Evolutionary conservation across 805 yeast species (phyloP).

Genomic region (Peterozyma xylosa): DNA sequence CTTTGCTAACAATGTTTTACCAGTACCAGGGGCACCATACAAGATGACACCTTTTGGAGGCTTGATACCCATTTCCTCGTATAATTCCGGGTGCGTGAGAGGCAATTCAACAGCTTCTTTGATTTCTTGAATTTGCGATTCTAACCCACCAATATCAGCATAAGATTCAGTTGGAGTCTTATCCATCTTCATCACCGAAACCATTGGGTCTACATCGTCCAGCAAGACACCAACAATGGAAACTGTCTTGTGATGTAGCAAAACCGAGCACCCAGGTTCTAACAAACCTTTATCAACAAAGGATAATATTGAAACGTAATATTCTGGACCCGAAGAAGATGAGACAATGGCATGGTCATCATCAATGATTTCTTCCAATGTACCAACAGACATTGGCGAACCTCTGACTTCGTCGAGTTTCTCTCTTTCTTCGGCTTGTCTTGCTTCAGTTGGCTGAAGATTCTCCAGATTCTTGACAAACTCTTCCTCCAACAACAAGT

Average conservation of each 20-base stretch:
- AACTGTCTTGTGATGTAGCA: slow-evolving; percentile 92
- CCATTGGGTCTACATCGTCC: slow-evolving; percentile 98
- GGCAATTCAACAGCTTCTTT: slow-evolving; percentile 97
- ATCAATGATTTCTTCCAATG: slow-evolving; percentile 93
- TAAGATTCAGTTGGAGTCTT: slow-evolving; percentile 96
- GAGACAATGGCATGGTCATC: slow-evolving; percentile 99
- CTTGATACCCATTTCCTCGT: slow-evolving; percentile 97
- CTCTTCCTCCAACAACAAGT: slow-evolving; percentile 88
- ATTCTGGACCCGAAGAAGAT: slow-evolving; percentile 93
- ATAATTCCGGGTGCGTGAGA: slow-evolving; percentile 90
- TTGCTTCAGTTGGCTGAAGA: slow-evolving; percentile 92
- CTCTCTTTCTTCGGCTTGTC: slow-evolving; percentile 92
- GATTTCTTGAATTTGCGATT: slow-evolving; percentile 92
- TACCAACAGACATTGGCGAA: slow-evolving; percentile 92
- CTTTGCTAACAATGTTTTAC: slow-evolving; percentile 90
- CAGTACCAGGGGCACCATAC: slow-evolving; percentile 98
- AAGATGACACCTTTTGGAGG: slow-evolving; percentile 97
- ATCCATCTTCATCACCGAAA: slow-evolving; percentile 94
- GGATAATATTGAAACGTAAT: slow-evolving; percentile 90
- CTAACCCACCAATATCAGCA: slow-evolving; percentile 96
- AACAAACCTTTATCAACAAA: slow-evolving; percentile 94
- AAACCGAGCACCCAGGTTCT: slow-evolving; percentile 95
- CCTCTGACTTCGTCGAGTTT: slow-evolving; percentile 95
- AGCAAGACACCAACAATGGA: slow-evolving; percentile 96
- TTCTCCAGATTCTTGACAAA: slow-evolving; percentile 93